Evolutionary conservation across 2,329 filamentous ascomycete species (phyloP).

Genomic region (Metarhizium sp.): DNA sequence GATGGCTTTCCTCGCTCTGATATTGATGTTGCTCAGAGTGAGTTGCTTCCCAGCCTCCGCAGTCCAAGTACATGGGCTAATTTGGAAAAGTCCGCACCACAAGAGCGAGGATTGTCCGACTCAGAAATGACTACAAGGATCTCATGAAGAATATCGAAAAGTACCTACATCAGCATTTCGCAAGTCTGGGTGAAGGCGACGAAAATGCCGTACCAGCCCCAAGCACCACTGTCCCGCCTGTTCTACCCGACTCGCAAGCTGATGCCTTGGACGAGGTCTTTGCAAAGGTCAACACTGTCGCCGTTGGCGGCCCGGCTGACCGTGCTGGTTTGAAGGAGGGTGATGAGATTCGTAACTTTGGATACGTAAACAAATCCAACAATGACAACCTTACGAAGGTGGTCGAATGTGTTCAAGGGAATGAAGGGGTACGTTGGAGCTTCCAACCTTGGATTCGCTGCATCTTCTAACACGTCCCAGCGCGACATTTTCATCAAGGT

Average conservation of each 20-base stretch:
- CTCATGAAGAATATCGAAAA: conserved; percentile 78
- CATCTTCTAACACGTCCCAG: conserved; percentile 33
- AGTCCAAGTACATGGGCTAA: conserved; percentile 9
- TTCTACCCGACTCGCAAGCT: conserved; percentile 20
- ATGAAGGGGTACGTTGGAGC: conserved; percentile 66
- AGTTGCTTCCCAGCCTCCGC: conserved; percentile 11
- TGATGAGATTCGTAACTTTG: conserved; percentile 78
- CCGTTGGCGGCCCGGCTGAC: conserved; percentile 69
- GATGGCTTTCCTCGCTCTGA: conserved; percentile 92
- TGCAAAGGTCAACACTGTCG: conserved; percentile 82
- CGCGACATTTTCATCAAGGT: conserved; percentile 61
- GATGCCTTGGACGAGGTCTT: conserved; percentile 40
- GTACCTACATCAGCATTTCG: conserved; percentile 83
- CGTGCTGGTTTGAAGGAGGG: conserved; percentile 70
- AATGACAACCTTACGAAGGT: conserved; percentile 80
- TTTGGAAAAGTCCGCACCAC: conserved; percentile 73
- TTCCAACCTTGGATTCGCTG: not conserved
- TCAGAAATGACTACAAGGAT: conserved; percentile 89
- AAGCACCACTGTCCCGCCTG: conserved; percentile 16
- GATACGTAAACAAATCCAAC: conserved; percentile 72
- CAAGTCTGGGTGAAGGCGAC: conserved; percentile 50
- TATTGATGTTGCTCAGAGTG: conserved; percentile 91
- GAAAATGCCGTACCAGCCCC: conserved; percentile 15
- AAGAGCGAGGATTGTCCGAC: conserved; percentile 74
- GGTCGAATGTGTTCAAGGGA: conserved; percentile 81